Evolutionary conservation across 1,284 basidiomycete genomes (phyloP), one percentile per base, ranked within the genome.

Genomic region (Phylloboletellus chloephorus): DNA sequence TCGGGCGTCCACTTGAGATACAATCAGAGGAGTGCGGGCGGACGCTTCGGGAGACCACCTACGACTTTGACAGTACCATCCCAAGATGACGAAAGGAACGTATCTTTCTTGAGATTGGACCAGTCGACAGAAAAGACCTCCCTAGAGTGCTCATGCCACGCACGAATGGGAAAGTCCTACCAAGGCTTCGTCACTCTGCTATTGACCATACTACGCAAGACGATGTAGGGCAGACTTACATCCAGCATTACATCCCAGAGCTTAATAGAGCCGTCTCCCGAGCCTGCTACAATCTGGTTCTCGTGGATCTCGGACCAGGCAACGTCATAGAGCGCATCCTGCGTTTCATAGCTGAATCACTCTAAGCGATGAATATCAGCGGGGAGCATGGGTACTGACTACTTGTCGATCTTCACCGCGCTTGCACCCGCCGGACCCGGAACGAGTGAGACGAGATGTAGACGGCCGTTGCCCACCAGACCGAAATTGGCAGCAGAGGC

Each of bases 101-200:
- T 73, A 47, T 91, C 84, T 63, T 98, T 98, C 53, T 88, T 82
- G 45, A 96, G 66, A 63, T 97, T 98, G 50, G 88, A 94, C 95
- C 95, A 98, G 63, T 98, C 91, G 9, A 97, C 78, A n/a, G 86
- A 87, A 67, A 91, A 94, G 5, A 93, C 89, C 60, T 98, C 95
- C 31, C 85, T 78, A 5, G 80, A 77, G 61, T 98, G 95, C 64
- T 98, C 95, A 51, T 89, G 82, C 94, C 94, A 98, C 37, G 80
- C 80, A 43, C 82, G 79, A 44, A 98, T 86, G 0, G 95, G 95
- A 47, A 85, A 76, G 55, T 92, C 84, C 86, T 93, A 72, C 19
- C 53, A 31, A 51, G 39, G 50, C 60, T 66, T 62, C 58, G 52
- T 61, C 47, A 56, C 23, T 43, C 37, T 48, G 38, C 28, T 7